Evolutionary conservation across 257 asterid species (phyloP).

Genomic region (Pogostemon cablin): DNA sequence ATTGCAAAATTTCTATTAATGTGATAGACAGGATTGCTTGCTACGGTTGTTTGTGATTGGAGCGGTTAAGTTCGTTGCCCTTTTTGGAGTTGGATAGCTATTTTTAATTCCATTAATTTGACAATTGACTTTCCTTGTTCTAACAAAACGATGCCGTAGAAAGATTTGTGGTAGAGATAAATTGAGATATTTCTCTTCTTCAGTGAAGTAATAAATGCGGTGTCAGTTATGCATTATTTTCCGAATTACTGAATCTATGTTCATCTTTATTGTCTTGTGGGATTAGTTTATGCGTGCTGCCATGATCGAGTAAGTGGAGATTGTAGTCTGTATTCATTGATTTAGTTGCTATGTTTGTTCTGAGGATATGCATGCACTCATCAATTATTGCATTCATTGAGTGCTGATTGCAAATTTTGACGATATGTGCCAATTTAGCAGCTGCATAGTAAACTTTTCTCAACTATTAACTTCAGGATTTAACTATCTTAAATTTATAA

Average conservation of each 20-base stretch:
- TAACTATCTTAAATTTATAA: too few relatives aligned
- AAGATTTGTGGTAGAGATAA: slow-evolving; percentile 9
- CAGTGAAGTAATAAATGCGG: not conserved
- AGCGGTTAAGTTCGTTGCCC: slow-evolving; percentile 16
- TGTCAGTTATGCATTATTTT: not conserved
- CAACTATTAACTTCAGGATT: slow-evolving; percentile 12
- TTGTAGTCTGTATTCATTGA: slow-evolving; percentile 7
- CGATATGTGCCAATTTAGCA: not conserved
- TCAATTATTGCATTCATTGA: slow-evolving; percentile 9
- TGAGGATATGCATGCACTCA: not conserved
- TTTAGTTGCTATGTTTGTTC: not conserved
- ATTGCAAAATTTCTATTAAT: slow-evolving; percentile 15
- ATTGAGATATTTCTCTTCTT: not conserved
- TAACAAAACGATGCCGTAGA: not conserved
- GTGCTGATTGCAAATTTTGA: slow-evolving; percentile 14
- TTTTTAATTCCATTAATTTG: not conserved
- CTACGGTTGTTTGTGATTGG: slow-evolving; percentile 11
- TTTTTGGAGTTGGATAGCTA: not conserved
- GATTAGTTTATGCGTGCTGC: not conserved
- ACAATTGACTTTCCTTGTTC: slow-evolving; percentile 18
- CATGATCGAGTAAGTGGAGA: not conserved
- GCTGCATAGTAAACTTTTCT: not conserved
- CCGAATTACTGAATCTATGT: not conserved
- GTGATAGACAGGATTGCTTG: slow-evolving; percentile 26
- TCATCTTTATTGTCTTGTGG: slow-evolving; percentile 4